Evolutionary conservation across 2,329 filamentous ascomycete genomes (phyloP), one percentile per base, ranked within the genome.

Genomic region (Hymenoscyphus fraxineus): DNA sequence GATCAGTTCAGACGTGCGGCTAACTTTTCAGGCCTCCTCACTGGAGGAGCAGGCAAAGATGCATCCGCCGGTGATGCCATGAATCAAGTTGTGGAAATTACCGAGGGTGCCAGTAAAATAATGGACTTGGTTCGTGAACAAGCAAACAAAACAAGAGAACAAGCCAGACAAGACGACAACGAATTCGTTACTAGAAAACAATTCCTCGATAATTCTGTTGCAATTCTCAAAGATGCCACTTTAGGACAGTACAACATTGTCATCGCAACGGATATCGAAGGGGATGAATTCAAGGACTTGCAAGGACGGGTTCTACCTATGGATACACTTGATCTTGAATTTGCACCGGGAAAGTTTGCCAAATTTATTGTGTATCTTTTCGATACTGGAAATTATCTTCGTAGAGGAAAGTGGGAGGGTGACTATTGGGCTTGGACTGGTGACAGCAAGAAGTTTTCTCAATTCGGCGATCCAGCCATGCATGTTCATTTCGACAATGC

Each of bases 401-500:
- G 55, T 12, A 22, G 55, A n/a, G 55, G 55, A n/a, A 31, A 32
- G 32, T 58, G 55, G 55, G 55, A 58, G 22, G 16, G 22, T 31
- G 22, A 58, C 9, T 22, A 22, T n/a, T 58, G 55, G 55, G 55
- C 22, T 31, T 58, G 55, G 55, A 31, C 22, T 22, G 55, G 55
- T 7, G 16, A n/a, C 1, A 32, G 32, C 31, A 58, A 58, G 55
- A 41, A 41, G 16, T 41, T 41, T 41, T 13, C 12, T 16, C 22
- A 38, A 12, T 58, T 31, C 2, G 32, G 32, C 9, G 55, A 58
- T 35, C 22, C 32, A 32, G 32, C 22, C 35, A 31, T 32, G 16
- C 55, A 58, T 58, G 55, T 58, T 31, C 55, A 58, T 35, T 58
- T 58, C 31, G 55, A 58, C 22, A 58, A 22, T 6, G 55, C 55